Base-by-base conservation (phyloP, 2,329 filamentous ascomycete species). In the Cordyceps javanica region DNA sequence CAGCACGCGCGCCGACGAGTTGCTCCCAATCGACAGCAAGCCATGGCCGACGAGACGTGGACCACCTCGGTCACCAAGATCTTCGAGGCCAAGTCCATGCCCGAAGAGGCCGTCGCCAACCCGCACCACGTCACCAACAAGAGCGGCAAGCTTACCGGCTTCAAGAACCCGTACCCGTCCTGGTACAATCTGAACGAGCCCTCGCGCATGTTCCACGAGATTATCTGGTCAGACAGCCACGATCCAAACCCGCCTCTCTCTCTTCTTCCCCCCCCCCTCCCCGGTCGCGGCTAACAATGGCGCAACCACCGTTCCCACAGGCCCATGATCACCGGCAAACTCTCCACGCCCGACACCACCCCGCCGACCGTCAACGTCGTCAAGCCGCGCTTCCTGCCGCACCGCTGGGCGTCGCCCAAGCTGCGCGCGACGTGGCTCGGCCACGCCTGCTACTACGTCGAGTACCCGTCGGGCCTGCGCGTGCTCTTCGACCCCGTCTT, bases 401-500 rank as follows among this genome's bases (percentile, higher is more conserved):
- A 75, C 14, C 82, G 89, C 56, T 72, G 78, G 5, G 82, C 80
- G 13, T 74, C 73, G 13, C 65, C 72, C 19, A 78, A 81, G 41
- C 80, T 97, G 25, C 85, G 91, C 55, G 90, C 92, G 34, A 97
- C 93, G 41, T 97, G 93, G 93, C 84, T 97, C 2, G 93, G 93
- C 36, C 93, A 97, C 71, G 92, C 93, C 3, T 96, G 91, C 75
- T 96, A 91, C 75, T 92, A 90, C 67, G 84, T 96, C 64, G 93
- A 97, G 71, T 97, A 92, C 66, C 91, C 91, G 2, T 81, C 82
- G 14, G 93, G 93, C 1, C 77, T 97, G 55, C 86, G 93, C 56
- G 90, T 96, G 3, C 82, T 97, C 3, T 97, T 96, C 70, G 93
- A 97, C 67, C 93, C 93, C 1, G 92, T 97, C 34, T 96, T 97